These are phyloP conservation scores for Trichothecium roseum DNA, from an alignment of 2,329 filamentous ascomycete genomes.

Conservation along the genomic window DNA sequence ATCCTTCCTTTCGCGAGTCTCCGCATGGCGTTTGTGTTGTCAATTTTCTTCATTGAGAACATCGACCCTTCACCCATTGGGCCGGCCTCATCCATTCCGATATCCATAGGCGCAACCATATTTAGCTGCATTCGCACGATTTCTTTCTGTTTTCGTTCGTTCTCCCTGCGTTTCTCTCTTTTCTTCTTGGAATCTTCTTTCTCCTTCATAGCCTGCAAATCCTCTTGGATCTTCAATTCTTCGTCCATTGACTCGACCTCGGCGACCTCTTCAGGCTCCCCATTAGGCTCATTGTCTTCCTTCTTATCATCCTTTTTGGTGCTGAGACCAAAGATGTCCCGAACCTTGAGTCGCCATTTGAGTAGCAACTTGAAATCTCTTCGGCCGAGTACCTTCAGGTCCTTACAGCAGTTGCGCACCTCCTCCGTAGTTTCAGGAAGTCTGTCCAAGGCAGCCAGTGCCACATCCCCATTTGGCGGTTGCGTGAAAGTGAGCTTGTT, in stretches of 20 bases:
- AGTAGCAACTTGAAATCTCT: conserved; percentile 90
- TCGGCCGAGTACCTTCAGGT: conserved; percentile 81
- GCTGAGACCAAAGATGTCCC: conserved; percentile 82
- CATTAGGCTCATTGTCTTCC: conserved; percentile 23
- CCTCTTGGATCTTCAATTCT: conserved; percentile 80
- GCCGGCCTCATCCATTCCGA: conserved; percentile 79
- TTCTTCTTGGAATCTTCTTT: conserved; percentile 68
- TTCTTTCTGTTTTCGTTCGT: conserved; percentile 89
- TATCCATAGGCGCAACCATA: conserved; percentile 93
- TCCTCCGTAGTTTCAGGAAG: conserved; percentile 80
- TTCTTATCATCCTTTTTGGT: conserved; percentile 65
- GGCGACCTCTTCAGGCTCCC: conserved; percentile 57
- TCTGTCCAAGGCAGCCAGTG: conserved; percentile 74
- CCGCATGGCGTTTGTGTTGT: conserved; percentile 61
- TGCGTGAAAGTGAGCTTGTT: conserved; percentile 81
- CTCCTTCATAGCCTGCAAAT: conserved; percentile 74
- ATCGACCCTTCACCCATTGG: conserved; percentile 72
- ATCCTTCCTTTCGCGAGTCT: conserved; percentile 63
- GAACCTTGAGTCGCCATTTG: conserved; percentile 79
- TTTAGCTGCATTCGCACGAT: conserved; percentile 95
- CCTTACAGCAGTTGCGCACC: conserved; percentile 65
- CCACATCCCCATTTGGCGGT: conserved; percentile 70
- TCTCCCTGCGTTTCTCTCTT: conserved; percentile 75
- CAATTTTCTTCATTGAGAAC: conserved; percentile 74
- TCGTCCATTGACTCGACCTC: conserved; percentile 89